Evolutionary conservation across 805 yeast genomes (phyloP), one percentile per base, ranked within the genome.

Genomic region (Cyberlindnera maclurae): DNA sequence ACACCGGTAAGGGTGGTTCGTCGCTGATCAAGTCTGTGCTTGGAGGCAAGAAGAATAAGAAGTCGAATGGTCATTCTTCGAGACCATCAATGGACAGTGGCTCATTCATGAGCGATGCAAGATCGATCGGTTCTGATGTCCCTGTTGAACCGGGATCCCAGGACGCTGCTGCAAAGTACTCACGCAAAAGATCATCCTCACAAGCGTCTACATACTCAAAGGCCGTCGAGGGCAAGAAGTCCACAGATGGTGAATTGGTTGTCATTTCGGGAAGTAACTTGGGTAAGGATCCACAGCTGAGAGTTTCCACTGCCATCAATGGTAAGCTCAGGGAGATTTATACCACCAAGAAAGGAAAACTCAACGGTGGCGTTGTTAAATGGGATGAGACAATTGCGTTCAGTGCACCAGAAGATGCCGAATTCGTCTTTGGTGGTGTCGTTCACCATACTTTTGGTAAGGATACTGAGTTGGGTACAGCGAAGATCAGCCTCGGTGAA

Each of bases 391-490:
- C 77, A 15, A 66, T 72, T 43, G 68, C 79, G 4, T 83, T 89
- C 65, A 77, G 73, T 52, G 79, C 90, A 5, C 67, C 80, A 4
- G 60, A 78, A 4, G 80, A 73, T 10, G 79, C 80, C 4, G 70
- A 65, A 39, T 52, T 89, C 31, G 63, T 75, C 3, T 74, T 90
- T 52, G 67, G 69, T 30, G 74, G 85, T 20, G 67, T 75, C 31
- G 76, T 79, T 26, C 82, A 75, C 52, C 93, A 84, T 56, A 71
- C 77, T 3, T 71, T 89, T 49, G 88, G 95, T 29, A 79, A 81
- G 53, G 80, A 75, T 48, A 64, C 66, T 20, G 83, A 75, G 40
- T 39, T 87, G 30, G 95, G 82, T 11, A 67, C 67, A 34, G 77
- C 77, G 8, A 65, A 73, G 29, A 50, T 86, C 24, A 59, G 63